These are phyloP conservation scores for Phanerochaete carnosa DNA, from an alignment of 768 basidiomycete species.

Conservation along the genomic window DNA sequence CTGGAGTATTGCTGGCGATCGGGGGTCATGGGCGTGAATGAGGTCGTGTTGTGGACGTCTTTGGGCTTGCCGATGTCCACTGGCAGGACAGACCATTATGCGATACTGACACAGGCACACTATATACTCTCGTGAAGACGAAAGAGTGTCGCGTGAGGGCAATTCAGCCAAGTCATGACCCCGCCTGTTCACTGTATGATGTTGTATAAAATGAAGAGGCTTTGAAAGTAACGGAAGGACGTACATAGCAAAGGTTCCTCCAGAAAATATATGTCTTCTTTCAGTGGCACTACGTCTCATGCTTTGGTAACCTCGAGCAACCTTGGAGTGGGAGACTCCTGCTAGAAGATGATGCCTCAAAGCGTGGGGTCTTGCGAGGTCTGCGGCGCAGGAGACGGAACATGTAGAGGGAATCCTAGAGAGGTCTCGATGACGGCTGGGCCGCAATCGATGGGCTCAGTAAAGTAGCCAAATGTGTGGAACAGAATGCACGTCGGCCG, in stretches of 20 bases:
- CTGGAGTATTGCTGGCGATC: conserved; percentile 50
- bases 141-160: conserved; percentile 55
- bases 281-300: not conserved
- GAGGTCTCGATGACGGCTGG: no score
- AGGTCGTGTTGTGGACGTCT: not conserved
- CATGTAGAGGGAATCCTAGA: no score
- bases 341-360: no score
- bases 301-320: conserved; percentile 37
- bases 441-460: no score
- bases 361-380: no score
- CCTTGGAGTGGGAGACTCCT: no score
- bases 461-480: no score
- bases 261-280: conserved; percentile 31
- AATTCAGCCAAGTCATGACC: conserved; percentile 54
- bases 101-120: conserved; percentile 42
- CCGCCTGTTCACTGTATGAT: conserved; percentile 45
- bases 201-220: conserved; percentile 11
- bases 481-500: no score
- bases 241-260: conserved; percentile 54
- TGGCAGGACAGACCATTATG: conserved; percentile 44
- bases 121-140: conserved; percentile 55
- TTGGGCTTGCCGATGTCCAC: not conserved
- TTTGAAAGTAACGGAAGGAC: not conserved
- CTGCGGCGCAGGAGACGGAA: no score
- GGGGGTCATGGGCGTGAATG: conserved; percentile 43